Base-by-base conservation (phyloP, 2,329 filamentous ascomycete species). In the Penicillium olsonii region DNA sequence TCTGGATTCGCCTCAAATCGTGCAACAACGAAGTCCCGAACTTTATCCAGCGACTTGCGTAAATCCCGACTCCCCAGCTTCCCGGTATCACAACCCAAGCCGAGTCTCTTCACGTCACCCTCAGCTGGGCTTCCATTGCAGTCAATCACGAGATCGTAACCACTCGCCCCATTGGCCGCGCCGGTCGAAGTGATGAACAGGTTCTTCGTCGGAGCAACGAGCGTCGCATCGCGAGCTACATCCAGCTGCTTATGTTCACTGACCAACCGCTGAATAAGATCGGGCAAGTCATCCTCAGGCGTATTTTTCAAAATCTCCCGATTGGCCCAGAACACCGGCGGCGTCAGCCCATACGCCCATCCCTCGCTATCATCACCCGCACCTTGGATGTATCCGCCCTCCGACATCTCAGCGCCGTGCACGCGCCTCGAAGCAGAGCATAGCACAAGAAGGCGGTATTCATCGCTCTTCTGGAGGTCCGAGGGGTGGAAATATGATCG, bases 281-380 rank as follows among this genome's bases (percentile, higher is more conserved):
- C 63, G 0, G 79, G 77, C 5, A 87, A 69, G 2, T 90, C 83
- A 9, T 82, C 79, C 62, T 96, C 92, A 0, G 80, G 63, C 0
- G 85, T 80, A 0, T 68, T 68, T 17, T 95, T 74, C 10, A 97
- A 74, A 5, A 65, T 33, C 0, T 81, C 74, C 35, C 74, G 75
- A 59, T 96, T 77, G 2, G 70, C 70, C 94, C 94, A 99, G 71
- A 96, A 99, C 0, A 92, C 55, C 0, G 75, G 68, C 0, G 92
- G 84, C 0, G 88, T 94, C 14, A 97, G 79, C 0, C 90, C 90
- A 45, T 82, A 75, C 1, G 91, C 87, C 94, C 94, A 99, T 59
- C 89, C 90, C 75, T 99, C 94, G 11, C 88, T 90, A 68, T 99
- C 94, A 69, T 99, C 94, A 2, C 88, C 94, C 0, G 92, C 92